A percentile compares a stretch with the other conserved stretches of the same genome.
phyloP scores from a whole-genome alignment of 371 early-diverging fungal species.

The Rhizomucor miehei region DNA sequence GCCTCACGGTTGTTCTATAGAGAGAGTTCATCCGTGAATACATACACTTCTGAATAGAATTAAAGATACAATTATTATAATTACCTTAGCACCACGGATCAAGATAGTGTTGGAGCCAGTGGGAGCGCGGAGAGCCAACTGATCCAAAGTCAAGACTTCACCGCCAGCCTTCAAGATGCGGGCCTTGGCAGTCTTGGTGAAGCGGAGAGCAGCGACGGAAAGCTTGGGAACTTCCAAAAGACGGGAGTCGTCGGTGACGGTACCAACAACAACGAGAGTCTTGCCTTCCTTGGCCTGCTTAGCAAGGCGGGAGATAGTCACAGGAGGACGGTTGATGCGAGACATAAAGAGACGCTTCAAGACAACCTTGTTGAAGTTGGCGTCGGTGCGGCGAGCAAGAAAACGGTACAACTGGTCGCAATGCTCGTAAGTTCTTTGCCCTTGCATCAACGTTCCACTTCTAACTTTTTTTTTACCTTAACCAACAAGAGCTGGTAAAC shows the following conservation, averaged over 20 bases:
- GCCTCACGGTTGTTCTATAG: slow-evolving; percentile 83
- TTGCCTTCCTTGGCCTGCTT: slow-evolving; percentile 71
- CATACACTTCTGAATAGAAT: too few species aligned
- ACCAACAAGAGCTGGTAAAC: slow-evolving; percentile 91
- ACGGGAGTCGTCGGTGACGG: slow-evolving; percentile 96
- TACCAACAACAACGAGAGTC: slow-evolving; percentile 92
- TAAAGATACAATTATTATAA: too few species aligned
- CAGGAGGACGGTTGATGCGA: slow-evolving; percentile 93
- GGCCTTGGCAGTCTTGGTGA: slow-evolving; percentile 95
- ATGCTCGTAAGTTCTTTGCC: not conserved
- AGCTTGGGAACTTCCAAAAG: slow-evolving; percentile 93
- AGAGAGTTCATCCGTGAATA: too few species aligned
- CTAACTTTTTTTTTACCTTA: slow-evolving; percentile 60
- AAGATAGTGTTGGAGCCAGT: slow-evolving; percentile 95
- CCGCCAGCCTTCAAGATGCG: slow-evolving; percentile 98
- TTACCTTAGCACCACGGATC: slow-evolving; percentile 83
- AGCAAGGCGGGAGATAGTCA: slow-evolving; percentile 88
- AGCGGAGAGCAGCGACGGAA: slow-evolving; percentile 91
- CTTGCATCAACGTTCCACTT: not conserved
- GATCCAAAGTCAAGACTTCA: slow-evolving; percentile 97
- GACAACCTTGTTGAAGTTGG: slow-evolving; percentile 98
- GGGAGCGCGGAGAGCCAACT: slow-evolving; percentile 97
- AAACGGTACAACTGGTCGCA: slow-evolving; percentile 88
- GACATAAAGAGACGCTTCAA: slow-evolving; percentile 98
- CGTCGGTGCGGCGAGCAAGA: slow-evolving; percentile 97